Base-by-base conservation (phyloP, 345 rosid genomes). In the Corchorus olitorius region DNA sequence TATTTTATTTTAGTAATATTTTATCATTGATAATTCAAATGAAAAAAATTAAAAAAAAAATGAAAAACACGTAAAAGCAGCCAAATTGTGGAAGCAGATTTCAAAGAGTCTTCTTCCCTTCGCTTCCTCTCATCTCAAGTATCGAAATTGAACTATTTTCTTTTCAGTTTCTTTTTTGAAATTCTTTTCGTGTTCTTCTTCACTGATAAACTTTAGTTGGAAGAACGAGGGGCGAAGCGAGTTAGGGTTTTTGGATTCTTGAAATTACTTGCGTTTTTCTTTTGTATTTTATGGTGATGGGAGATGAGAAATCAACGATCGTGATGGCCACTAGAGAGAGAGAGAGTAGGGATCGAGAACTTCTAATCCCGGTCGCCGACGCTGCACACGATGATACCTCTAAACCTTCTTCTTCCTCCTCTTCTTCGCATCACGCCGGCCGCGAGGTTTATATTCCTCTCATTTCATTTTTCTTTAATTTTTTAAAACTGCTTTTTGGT, bases 301-400 rank as follows among this genome's bases (percentile, higher is more conserved):
- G 89, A 77, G 97, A 93, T 82, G 92, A 91, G 59, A 92, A 91
- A 85, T 85, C 91, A 43, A 73, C 86, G 85, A 91, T 87, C 83
- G 88, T 79, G 65, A 88, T 89, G 90, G 84, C 87, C 0, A 80
- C 79, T 73, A 78, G 94, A 73, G 88, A 85, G 14, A 78, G 88
- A 33, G 90, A 87, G 5, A 58, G 14, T 49, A 83, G 94, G 88
- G 98, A 94, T 88, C 97, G 94, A 56, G 98, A 94, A 88, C 92
- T 92, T 77, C 90, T 92, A 55, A 92, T 94, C 76, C 97, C 93
- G n/a, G 94, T 91, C 76, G 85, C 91, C 66, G 86, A 88, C 71
- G 76, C 92, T 72, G 81, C 64, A 22, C 81, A 74, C 75, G 87
- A 81, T 67, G 75, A 64, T 56, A 74, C 88, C 15, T 79, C 97